A percentile compares a stretch with the other conserved stretches of the same genome.
Evolutionary conservation across 148 eudicot species (phyloP).

Genomic region (Rheum nobile): DNA sequence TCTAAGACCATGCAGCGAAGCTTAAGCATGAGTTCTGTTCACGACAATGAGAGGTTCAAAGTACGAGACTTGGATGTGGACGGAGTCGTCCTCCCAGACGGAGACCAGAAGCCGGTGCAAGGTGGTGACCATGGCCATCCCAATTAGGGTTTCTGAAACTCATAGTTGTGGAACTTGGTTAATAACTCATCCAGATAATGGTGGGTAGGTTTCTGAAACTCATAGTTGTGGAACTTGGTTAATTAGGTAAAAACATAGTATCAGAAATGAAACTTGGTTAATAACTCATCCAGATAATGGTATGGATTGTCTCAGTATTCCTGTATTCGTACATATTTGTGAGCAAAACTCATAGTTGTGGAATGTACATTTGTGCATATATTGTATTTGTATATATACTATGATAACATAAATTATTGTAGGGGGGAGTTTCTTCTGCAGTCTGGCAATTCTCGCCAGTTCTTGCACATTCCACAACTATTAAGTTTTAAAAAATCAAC

Average conservation of each 20-base stretch:
- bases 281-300: too few relatives aligned
- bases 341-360: not conserved
- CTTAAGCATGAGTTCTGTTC: not conserved
- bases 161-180: not conserved
- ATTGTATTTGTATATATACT: not conserved
- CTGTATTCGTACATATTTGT: not conserved
- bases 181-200: not conserved
- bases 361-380: not conserved
- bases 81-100: not conserved
- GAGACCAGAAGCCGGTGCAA: not conserved
- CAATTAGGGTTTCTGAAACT: not conserved
- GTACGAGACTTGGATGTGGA: not conserved
- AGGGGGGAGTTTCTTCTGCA: not conserved
- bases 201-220: not conserved
- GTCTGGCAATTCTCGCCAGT: not conserved
- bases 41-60: not conserved
- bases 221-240: not conserved
- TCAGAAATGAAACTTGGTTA: not conserved
- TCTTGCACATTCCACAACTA: too few relatives aligned
- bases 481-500: not conserved
- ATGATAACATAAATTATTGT: not conserved
- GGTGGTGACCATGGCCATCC: not conserved
- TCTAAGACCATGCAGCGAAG: not conserved
- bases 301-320: not conserved
- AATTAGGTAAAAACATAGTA: too few relatives aligned